phyloP scores from a whole-genome alignment of 805 yeast species.

The Martiniozyma abietophila region DNA sequence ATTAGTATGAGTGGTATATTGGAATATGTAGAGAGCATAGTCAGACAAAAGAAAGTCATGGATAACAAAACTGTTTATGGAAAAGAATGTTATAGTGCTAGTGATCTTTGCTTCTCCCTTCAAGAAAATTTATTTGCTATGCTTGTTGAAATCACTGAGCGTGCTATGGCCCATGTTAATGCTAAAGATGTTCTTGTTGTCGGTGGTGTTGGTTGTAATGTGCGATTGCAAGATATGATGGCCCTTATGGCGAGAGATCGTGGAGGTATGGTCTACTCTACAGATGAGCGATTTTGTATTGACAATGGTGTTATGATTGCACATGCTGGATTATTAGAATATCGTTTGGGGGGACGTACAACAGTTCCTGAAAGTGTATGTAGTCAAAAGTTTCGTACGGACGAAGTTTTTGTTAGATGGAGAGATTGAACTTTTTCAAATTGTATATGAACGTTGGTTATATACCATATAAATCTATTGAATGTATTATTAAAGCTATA shows the following conservation, averaged over 20 bases:
- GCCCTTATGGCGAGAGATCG: conserved; percentile 85
- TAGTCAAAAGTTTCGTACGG: conserved; percentile 90
- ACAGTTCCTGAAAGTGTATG: conserved; percentile 67
- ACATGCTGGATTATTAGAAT: conserved; percentile 87
- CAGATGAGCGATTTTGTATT: conserved; percentile 94
- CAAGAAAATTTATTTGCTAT: conserved; percentile 91
- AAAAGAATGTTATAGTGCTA: too few species aligned
- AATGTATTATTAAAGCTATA: too few species aligned
- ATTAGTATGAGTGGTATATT: conserved; percentile 92
- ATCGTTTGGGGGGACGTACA: conserved; percentile 66
- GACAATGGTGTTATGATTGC: conserved; percentile 99
- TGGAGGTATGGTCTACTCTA: conserved; percentile 82
- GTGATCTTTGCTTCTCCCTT: conserved; percentile 86
- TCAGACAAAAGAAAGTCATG: conserved; percentile 32
- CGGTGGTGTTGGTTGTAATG: conserved; percentile 98
- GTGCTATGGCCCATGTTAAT: conserved; percentile 97
- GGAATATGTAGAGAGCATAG: conserved; percentile 60
- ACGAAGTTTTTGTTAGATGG: conserved; percentile 87
- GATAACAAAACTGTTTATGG: conserved; percentile 58
- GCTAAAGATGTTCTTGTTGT: conserved; percentile 85
- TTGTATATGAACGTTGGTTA: too few species aligned
- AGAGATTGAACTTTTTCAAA: conserved; percentile 57
- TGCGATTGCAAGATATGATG: conserved; percentile 93
- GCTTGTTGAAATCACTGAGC: conserved; percentile 95
- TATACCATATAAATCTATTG: too few species aligned